phyloP scores from a whole-genome alignment of 2,329 filamentous ascomycete species.

The Botryotinia narcissicola region DNA sequence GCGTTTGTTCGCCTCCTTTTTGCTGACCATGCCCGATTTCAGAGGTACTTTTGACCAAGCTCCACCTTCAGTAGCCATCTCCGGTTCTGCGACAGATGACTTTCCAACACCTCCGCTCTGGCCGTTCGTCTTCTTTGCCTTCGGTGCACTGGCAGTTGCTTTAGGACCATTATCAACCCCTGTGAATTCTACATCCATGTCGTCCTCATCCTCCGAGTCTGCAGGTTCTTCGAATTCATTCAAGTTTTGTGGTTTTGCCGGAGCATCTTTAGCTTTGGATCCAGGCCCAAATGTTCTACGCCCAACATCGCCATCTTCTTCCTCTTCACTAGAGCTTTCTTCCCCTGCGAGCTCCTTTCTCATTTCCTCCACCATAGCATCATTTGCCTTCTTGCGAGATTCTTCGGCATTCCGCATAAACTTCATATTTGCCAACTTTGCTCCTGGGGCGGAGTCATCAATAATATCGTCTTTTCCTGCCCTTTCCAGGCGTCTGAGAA shows the following conservation, averaged over 20 bases:
- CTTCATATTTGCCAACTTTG: conserved; percentile 76
- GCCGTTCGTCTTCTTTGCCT: conserved; percentile 24
- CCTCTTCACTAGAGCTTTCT: conserved; percentile 56
- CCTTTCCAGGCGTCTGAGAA: conserved; percentile 50
- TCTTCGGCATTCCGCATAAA: conserved; percentile 94
- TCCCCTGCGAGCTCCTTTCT: conserved; percentile 65
- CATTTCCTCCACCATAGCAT: conserved; percentile 69
- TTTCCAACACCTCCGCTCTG: conserved; percentile 9
- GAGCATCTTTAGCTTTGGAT: conserved; percentile 41
- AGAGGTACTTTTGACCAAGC: conserved; percentile 38
- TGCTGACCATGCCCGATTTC: conserved; percentile 28
- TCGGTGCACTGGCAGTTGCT: conserved; percentile 6
- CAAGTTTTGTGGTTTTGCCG: conserved; percentile 30
- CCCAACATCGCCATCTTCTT: conserved; percentile 60
- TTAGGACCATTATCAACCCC: conserved; percentile 23
- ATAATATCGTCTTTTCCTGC: conserved; percentile 46
- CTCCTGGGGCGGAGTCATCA: conserved; percentile 52
- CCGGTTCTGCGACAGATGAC: conserved; percentile 14
- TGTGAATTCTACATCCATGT: conserved; percentile 37
- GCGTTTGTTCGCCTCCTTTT: conserved; percentile 36
- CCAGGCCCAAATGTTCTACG: conserved; percentile 67
- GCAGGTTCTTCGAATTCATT: conserved; percentile 62
- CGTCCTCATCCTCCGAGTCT: conserved; percentile 46
- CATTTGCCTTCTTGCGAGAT: conserved; percentile 73
- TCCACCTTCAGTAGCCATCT: conserved; percentile 31